Evolutionary conservation across 2,329 filamentous ascomycete genomes (phyloP).

Genomic region (Amphichorda felina): DNA sequence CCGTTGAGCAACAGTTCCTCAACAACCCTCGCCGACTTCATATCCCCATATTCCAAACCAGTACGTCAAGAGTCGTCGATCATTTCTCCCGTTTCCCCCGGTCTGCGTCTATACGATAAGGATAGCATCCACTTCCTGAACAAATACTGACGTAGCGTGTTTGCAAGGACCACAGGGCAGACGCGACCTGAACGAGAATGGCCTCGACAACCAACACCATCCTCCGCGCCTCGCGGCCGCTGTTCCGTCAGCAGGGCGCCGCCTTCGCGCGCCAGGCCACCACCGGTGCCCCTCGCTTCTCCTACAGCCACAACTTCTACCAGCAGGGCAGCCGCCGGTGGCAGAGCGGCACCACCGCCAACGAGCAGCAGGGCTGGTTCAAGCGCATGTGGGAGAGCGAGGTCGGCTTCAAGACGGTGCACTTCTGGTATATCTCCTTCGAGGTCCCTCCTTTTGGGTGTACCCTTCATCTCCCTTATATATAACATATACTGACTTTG

Average conservation of each 20-base stretch:
- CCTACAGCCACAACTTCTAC: slow-evolving; percentile 30
- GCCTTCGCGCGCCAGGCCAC: too few species aligned
- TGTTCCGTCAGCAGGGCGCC: slow-evolving; percentile 42
- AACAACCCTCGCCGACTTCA: too few species aligned
- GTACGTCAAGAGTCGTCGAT: too few species aligned
- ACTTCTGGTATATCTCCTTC: slow-evolving; percentile 67
- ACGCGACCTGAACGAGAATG: slow-evolving; percentile 24
- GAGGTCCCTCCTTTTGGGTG: neutral
- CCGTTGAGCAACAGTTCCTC: too few species aligned
- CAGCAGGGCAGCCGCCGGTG: slow-evolving; percentile 38
- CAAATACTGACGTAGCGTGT: too few species aligned
- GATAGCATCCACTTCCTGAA: too few species aligned
- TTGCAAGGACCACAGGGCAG: too few species aligned
- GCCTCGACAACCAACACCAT: slow-evolving; percentile 34
- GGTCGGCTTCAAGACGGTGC: slow-evolving; percentile 80
- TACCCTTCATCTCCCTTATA: neutral
- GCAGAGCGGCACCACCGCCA: slow-evolving; percentile 41
- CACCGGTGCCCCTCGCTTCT: slow-evolving; percentile 13
- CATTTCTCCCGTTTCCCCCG: too few species aligned
- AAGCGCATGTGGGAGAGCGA: slow-evolving; percentile 77
- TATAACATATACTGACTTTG: neutral
- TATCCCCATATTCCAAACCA: too few species aligned
- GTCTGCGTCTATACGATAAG: too few species aligned
- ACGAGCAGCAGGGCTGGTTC: slow-evolving; percentile 36
- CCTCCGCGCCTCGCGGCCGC: slow-evolving; percentile 42